phyloP scores from a whole-genome alignment of 2,329 filamentous ascomycete genomes.

The Rutstroemia sp. region DNA sequence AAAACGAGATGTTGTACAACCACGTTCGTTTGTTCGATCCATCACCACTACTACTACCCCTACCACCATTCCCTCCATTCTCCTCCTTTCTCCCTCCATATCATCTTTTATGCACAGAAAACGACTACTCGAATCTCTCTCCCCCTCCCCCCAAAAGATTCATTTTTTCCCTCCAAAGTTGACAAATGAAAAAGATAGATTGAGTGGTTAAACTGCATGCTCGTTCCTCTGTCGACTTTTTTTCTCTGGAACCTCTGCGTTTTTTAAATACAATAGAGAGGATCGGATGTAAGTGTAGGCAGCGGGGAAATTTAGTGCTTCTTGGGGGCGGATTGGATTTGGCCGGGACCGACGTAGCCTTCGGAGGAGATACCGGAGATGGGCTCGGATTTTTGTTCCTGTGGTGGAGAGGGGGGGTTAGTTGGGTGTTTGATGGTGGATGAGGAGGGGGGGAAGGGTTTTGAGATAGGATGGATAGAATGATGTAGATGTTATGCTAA shows the following conservation, averaged over 20 bases:
- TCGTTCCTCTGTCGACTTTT: not conserved
- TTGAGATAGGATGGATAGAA: not conserved
- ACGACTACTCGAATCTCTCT: not conserved
- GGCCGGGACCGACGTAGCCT: slow-evolving; percentile 70
- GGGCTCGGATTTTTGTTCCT: slow-evolving; percentile 81
- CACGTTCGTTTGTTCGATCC: not conserved
- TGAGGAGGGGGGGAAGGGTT: not conserved
- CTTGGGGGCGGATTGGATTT: slow-evolving; percentile 52
- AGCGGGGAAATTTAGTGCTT: slow-evolving; percentile 19
- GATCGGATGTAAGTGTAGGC: not conserved
- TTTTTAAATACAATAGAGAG: not conserved
- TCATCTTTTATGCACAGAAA: slow-evolving; percentile 8
- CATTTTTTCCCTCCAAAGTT: not conserved
- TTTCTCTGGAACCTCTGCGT: no score
- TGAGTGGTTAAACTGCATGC: not conserved
- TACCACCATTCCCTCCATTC: not conserved
- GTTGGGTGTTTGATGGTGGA: no score
- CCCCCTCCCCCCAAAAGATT: not conserved
- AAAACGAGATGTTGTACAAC: slow-evolving; percentile 16
- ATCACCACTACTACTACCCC: not conserved
- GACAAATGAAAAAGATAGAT: not conserved
- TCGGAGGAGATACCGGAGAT: slow-evolving; percentile 76
- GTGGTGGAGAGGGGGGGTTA: slow-evolving; percentile 17
- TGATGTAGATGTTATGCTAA: not conserved
- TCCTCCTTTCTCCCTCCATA: not conserved